Percentiles rank a stretch among this genome's conserved stretches.
Evolutionary conservation across 352 stramenopile genomes (phyloP).

Genomic region (Pythium phragmiticola): DNA sequence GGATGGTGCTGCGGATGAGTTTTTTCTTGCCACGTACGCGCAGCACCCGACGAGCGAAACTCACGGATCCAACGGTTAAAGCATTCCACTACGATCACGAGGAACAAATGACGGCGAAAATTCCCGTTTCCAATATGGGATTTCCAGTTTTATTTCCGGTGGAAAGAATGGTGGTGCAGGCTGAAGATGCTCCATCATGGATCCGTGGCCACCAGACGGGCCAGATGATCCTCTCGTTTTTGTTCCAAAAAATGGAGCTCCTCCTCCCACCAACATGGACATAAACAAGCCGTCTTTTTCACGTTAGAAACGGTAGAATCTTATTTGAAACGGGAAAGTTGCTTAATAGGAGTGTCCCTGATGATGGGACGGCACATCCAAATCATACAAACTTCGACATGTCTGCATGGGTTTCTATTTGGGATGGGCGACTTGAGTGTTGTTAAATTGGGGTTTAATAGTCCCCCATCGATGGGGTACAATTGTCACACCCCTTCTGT

Average conservation of each 20-base stretch:
- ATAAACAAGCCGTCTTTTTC: constrained; percentile 13
- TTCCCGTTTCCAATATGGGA: too few relatives aligned
- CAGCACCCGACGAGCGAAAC: background rate
- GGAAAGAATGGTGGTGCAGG: background rate
- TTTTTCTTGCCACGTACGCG: too few relatives aligned
- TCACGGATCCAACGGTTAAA: background rate
- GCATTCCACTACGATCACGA: too few relatives aligned
- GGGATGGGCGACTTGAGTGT: constrained; percentile 6
- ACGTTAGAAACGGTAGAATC: constrained; percentile 22
- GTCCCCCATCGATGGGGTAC: background rate
- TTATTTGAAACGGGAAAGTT: background rate
- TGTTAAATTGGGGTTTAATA: constrained; percentile 1
- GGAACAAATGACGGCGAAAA: too few relatives aligned
- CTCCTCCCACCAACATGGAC: background rate
- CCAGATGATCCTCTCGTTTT: constrained; percentile 3
- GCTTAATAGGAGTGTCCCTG: background rate
- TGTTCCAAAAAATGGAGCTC: constrained; percentile 7
- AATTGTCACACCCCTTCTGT: constrained; percentile 17
- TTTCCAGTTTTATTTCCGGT: too few relatives aligned
- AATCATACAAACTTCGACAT: constrained; percentile 15
- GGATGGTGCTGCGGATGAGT: background rate
- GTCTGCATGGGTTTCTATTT: constrained; percentile 29
- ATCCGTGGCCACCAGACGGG: constrained; percentile 26
- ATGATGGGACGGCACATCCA: background rate
- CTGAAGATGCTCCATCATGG: constrained; percentile 8